Conservation (phyloP, 73 alveolate genomes). For the Paramecium primaurelia region DNA sequence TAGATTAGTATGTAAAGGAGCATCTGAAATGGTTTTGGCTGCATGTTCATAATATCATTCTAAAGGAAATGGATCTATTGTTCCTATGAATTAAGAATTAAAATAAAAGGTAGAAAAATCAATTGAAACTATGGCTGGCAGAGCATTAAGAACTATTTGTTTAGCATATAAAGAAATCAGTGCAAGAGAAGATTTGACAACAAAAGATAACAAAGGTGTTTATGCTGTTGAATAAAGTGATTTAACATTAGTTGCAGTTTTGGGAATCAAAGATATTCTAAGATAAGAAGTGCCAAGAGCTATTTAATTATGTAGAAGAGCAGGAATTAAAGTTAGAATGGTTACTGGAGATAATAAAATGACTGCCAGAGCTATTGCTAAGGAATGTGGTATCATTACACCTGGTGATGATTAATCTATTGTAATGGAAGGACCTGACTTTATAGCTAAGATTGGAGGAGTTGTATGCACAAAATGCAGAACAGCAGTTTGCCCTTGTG, state of each 20-base stretch:
- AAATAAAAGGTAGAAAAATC: slow-evolving; percentile 62
- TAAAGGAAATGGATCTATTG: slow-evolving; percentile 56
- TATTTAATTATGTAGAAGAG: slow-evolving; percentile 62
- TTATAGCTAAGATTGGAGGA: slow-evolving; percentile 81
- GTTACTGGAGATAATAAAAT: slow-evolving; percentile 92
- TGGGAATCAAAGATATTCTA: slow-evolving; percentile 79
- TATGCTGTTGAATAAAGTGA: slow-evolving; percentile 69
- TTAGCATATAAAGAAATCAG: slow-evolving; percentile 67
- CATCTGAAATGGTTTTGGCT: slow-evolving; percentile 73
- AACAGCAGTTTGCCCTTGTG: slow-evolving; percentile 56
- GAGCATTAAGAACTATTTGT: slow-evolving; percentile 71
- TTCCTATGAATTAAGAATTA: slow-evolving; percentile 46
- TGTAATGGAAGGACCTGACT: slow-evolving; percentile 74
- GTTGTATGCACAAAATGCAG: slow-evolving; percentile 76
- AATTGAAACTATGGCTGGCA: slow-evolving; percentile 76
- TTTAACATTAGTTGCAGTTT: slow-evolving; percentile 71
- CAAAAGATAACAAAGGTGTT: slow-evolving; percentile 65
- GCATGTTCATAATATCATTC: slow-evolving; percentile 70
- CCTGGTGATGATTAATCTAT: slow-evolving; percentile 45
- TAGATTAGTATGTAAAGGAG: slow-evolving; percentile 77
- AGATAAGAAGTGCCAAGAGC: slow-evolving; percentile 76
- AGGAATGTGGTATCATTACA: slow-evolving; percentile 75
- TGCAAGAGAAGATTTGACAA: slow-evolving; percentile 63
- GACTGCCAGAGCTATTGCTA: slow-evolving; percentile 92
- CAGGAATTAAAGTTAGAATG: slow-evolving; percentile 88